Percentiles rank a stretch among this genome's conserved stretches.
Conservation (phyloP, 192 early-diverging fungal species). For the Coemansia sp. region DNA sequence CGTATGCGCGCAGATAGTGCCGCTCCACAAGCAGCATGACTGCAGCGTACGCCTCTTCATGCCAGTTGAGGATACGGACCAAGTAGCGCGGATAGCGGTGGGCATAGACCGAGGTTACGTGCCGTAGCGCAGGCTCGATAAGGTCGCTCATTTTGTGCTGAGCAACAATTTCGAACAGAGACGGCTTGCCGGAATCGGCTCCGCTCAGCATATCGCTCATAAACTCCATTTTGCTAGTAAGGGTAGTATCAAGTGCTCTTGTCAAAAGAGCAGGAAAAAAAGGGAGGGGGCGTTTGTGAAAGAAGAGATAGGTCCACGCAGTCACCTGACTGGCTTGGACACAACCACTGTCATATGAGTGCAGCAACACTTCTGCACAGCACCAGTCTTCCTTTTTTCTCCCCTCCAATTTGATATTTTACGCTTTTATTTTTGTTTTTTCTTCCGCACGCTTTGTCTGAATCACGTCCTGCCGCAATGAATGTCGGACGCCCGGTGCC, state of each 20-base stretch:
- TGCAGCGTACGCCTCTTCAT: conserved; percentile 79
- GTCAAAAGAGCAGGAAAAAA: background rate
- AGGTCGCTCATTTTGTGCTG: conserved; percentile 80
- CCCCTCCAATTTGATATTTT: background rate
- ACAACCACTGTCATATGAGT: background rate
- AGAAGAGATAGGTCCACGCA: background rate
- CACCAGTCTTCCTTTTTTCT: background rate
- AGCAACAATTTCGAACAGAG: conserved; percentile 87
- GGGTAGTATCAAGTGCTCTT: background rate
- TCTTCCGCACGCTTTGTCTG: background rate
- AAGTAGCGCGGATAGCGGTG: conserved; percentile 85
- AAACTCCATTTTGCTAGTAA: conserved; percentile 67
- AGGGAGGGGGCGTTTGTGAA: background rate
- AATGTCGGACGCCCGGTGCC: conserved; percentile 47
- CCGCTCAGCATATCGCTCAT: conserved; percentile 76
- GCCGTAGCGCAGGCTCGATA: conserved; percentile 80
- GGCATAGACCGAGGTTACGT: conserved; percentile 82
- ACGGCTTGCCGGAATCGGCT: conserved; percentile 75
- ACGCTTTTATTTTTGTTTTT: background rate
- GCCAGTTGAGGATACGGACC: conserved; percentile 69
- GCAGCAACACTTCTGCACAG: background rate
- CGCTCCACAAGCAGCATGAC: conserved; percentile 79
- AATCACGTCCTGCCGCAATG: conserved; percentile 11
- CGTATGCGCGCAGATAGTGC: conserved; percentile 80
- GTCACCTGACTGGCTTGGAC: background rate